These are phyloP conservation scores for Phytophthora boehmeriae DNA, from an alignment of 352 stramenopile species.

Conservation along the genomic window DNA sequence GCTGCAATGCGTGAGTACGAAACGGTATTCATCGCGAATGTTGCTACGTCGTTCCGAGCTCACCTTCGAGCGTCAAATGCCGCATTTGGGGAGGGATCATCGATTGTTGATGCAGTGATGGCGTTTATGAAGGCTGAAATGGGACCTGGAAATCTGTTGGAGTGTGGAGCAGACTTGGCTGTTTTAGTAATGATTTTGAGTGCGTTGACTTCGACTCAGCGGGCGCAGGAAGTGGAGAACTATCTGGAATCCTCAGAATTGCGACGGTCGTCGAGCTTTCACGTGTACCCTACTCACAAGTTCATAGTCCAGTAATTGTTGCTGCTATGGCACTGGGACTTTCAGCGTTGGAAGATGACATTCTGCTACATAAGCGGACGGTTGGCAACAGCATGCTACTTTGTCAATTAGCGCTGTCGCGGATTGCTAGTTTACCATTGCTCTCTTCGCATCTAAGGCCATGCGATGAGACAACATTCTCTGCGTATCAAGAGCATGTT, in stretches of 20 bases:
- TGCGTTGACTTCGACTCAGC: conserved; percentile 14
- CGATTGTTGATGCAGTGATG: conserved; percentile 20
- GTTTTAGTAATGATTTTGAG: conserved; percentile 26
- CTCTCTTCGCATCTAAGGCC: conserved; percentile 24
- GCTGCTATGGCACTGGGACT: conserved; percentile 35
- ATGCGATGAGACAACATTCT: conserved; percentile 6
- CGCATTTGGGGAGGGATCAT: conserved; percentile 2
- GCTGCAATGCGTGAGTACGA: conserved; percentile 43
- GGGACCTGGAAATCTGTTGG: not conserved
- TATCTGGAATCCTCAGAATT: conserved; percentile 28
- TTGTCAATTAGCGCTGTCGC: conserved; percentile 42
- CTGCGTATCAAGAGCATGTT: conserved; percentile 18
- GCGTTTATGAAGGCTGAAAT: conserved; percentile 15
- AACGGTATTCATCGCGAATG: conserved; percentile 36
- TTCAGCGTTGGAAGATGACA: conserved; percentile 19
- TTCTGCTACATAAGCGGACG: not conserved
- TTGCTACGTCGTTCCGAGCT: conserved; percentile 23
- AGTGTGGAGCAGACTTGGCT: conserved; percentile 20
- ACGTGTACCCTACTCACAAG: conserved; percentile 22
- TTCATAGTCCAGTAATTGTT: conserved; percentile 20
- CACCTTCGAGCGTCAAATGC: conserved; percentile 13
- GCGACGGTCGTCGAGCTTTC: conserved; percentile 26
- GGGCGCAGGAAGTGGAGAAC: conserved; percentile 1
- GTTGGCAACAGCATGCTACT: conserved; percentile 30
- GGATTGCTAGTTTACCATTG: conserved; percentile 33